Evolutionary conservation across 192 early-diverging fungal species (phyloP).

Genomic region (Funneliformis mosseae): DNA sequence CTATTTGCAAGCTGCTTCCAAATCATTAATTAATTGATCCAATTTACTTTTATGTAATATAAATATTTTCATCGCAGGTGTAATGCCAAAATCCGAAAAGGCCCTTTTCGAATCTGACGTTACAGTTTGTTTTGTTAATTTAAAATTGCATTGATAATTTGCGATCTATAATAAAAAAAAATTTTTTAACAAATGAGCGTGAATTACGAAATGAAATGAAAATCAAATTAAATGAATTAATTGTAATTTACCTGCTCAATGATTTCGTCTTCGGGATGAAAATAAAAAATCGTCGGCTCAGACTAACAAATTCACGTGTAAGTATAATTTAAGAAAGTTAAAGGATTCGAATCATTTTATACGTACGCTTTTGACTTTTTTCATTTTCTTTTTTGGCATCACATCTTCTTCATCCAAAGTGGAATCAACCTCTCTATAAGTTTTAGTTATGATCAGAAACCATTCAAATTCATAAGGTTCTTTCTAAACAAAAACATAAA

Average conservation of each 20-base stretch:
- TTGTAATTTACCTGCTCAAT: conserved; percentile 54
- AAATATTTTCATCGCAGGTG: conserved; percentile 69
- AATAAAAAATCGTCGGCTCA: conserved; percentile 65
- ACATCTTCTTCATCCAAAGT: conserved; percentile 53
- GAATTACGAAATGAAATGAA: not conserved
- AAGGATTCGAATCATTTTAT: conserved; percentile 1
- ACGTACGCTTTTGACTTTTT: conserved; percentile 49
- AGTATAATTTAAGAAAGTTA: not conserved
- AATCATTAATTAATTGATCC: conserved; percentile 40
- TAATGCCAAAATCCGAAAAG: conserved; percentile 86
- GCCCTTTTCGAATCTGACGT: conserved; percentile 75
- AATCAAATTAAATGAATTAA: not conserved
- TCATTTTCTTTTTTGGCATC: conserved; percentile 39
- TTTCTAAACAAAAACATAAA: conserved; percentile 44
- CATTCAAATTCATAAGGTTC: conserved; percentile 82
- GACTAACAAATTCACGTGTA: conserved; percentile 23
- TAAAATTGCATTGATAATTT: conserved; percentile 76
- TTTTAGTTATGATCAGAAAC: conserved; percentile 78
- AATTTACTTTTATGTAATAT: conserved; percentile 61
- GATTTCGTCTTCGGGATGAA: conserved; percentile 93
- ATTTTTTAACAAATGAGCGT: not conserved
- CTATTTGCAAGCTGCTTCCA: conserved; percentile 27
- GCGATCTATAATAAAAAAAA: conserved; percentile 49
- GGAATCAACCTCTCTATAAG: conserved; percentile 78
- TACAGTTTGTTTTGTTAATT: conserved; percentile 69